Evolutionary conservation across 441 rosid species (phyloP).

Genomic region (Theobroma grandiflorum): DNA sequence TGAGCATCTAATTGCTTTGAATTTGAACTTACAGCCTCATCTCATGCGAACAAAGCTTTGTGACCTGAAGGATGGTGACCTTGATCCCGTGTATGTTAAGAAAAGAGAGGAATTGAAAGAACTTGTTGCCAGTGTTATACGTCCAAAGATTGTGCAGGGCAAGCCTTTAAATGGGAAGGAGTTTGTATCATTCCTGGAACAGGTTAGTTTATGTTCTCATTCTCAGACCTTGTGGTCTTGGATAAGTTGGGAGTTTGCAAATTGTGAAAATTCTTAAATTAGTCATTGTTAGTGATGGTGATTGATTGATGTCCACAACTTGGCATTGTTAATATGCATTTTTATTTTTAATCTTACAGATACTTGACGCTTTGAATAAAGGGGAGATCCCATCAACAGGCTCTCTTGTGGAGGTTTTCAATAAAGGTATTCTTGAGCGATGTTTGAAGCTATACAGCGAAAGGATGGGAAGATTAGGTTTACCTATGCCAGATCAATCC

Average conservation of each 20-base stretch:
- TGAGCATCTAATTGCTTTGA: conserved; percentile 32
- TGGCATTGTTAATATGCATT: conserved; percentile 16
- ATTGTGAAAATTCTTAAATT: conserved; percentile 7
- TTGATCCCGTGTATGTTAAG: conserved; percentile 78
- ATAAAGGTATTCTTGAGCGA: conserved; percentile 87
- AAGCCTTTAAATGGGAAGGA: conserved; percentile 87
- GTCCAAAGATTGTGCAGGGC: conserved; percentile 95
- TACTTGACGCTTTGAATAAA: conserved; percentile 95
- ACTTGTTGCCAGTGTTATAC: conserved; percentile 77
- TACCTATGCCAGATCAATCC: conserved; percentile 75
- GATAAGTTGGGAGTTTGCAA: conserved; percentile 1
- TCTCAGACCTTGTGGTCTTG: not conserved
- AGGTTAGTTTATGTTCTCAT: conserved; percentile 54
- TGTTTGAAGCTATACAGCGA: conserved; percentile 84
- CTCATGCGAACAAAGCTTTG: conserved; percentile 97
- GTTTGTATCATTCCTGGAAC: conserved; percentile 89
- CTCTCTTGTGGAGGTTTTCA: conserved; percentile 96
- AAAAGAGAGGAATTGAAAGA: conserved; percentile 84
- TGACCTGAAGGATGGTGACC: conserved; percentile 91
- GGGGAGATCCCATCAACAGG: conserved; percentile 99
- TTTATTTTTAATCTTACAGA: conserved; percentile 58
- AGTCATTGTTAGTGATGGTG: conserved; percentile 1
- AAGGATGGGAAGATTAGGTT: conserved; percentile 60
- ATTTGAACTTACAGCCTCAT: conserved; percentile 80
- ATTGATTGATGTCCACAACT: conserved; percentile 9